Conservation (phyloP, 768 basidiomycete genomes). For the Termitomyces sp. region DNA sequence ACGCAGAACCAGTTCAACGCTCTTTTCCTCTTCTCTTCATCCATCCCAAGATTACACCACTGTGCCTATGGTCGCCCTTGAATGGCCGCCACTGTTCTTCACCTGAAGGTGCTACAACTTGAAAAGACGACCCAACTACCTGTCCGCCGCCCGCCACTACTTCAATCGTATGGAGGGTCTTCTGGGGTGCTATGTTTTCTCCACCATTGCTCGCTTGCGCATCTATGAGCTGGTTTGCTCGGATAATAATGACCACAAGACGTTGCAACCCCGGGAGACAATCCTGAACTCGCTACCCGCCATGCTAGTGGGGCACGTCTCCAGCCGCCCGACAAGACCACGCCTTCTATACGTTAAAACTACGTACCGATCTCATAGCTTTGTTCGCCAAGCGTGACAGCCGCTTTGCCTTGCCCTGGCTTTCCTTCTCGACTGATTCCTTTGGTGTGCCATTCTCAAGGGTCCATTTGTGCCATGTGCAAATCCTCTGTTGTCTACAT, state of each 20-base stretch:
- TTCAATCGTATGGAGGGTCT: too few species aligned
- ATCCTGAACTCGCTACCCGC: neutral
- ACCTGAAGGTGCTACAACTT: too few species aligned
- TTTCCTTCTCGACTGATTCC: too few species aligned
- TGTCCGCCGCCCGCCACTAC: too few species aligned
- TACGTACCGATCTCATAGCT: too few species aligned
- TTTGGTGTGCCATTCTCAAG: neutral
- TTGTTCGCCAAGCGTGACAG: too few species aligned
- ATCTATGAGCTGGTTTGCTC: neutral
- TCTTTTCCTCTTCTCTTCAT: neutral
- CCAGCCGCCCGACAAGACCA: too few species aligned
- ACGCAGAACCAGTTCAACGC: neutral
- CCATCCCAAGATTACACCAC: neutral
- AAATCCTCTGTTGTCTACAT: neutral
- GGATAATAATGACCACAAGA: neutral
- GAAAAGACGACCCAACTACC: too few species aligned
- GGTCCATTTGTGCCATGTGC: neutral
- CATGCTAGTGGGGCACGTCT: too few species aligned
- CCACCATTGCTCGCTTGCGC: neutral
- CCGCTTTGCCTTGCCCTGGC: too few species aligned
- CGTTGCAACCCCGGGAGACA: neutral
- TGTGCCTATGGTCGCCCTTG: neutral
- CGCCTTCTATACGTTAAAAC: too few species aligned
- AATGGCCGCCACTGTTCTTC: too few species aligned
- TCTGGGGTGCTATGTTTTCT: neutral